Conservation (phyloP, 2,329 filamentous ascomycete species). For the Talaromyces sp. region DNA sequence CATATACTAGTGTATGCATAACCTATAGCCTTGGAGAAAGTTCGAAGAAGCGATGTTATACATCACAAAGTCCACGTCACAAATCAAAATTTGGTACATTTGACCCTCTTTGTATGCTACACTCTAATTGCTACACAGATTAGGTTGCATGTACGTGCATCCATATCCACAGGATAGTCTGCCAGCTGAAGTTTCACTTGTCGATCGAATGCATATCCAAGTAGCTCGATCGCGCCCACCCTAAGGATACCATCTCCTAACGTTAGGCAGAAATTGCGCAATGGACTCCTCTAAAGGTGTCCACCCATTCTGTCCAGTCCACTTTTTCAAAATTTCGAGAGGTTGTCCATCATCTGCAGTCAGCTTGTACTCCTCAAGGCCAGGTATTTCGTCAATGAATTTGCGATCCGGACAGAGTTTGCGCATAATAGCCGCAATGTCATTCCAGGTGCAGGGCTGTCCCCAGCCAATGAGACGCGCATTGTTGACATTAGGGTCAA, state of each 20-base stretch:
- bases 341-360: slow-evolving; percentile 6
- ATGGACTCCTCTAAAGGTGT: slow-evolving; percentile 4
- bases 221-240: neutral
- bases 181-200: neutral
- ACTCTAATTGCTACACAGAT: neutral
- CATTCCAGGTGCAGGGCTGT: slow-evolving; percentile 13
- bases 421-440: slow-evolving; percentile 13
- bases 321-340: slow-evolving; percentile 11
- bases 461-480: slow-evolving; percentile 7
- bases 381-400: slow-evolving; percentile 11
- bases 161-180: neutral
- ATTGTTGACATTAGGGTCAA: slow-evolving; percentile 10
- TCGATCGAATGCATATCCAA: neutral
- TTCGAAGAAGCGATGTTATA: no score
- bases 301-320: slow-evolving; percentile 14
- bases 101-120: no score
- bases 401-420: slow-evolving; percentile 3
- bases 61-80: no score
- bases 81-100: no score
- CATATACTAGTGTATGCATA: no score
- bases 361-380: neutral
- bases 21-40: no score
- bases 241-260: neutral
- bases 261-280: neutral
- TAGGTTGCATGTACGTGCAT: neutral